Percentiles rank a stretch among this genome's conserved stretches.
Conservation (phyloP, 2,329 filamentous ascomycete species). For the Fusarium pseudograminearum region DNA sequence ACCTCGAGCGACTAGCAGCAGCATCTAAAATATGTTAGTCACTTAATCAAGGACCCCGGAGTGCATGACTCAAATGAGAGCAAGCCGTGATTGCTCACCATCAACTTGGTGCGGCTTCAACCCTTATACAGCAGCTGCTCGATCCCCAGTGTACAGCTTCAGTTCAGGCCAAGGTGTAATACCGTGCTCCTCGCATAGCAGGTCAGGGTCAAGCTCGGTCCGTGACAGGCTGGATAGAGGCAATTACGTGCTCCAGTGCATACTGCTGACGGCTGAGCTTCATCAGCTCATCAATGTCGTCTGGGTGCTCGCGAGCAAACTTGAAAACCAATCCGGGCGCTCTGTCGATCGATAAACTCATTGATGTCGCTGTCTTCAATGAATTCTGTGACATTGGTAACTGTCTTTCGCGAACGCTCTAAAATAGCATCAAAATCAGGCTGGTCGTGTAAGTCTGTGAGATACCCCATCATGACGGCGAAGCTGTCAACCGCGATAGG, state of each 20-base stretch:
- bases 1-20: fast-evolving
- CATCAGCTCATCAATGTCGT: background rate
- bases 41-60: no score
- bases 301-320: background rate
- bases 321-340: background rate
- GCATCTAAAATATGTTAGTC: background rate
- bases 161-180: background rate
- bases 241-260: background rate
- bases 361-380: background rate
- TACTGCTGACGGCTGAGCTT: background rate
- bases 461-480: background rate
- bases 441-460: background rate
- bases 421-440: background rate
- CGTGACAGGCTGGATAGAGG: background rate
- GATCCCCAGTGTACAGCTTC: background rate
- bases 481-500: background rate
- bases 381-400: background rate
- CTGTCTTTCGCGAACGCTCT: background rate
- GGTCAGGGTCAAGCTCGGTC: no score
- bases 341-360: background rate
- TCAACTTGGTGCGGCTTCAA: background rate
- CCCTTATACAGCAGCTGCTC: background rate
- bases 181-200: background rate
- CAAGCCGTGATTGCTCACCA: background rate
- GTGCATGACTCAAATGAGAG: background rate